Evolutionary conservation across 176 grass and related monocot species (phyloP).

Genomic region (Aegilops speltoides): DNA sequence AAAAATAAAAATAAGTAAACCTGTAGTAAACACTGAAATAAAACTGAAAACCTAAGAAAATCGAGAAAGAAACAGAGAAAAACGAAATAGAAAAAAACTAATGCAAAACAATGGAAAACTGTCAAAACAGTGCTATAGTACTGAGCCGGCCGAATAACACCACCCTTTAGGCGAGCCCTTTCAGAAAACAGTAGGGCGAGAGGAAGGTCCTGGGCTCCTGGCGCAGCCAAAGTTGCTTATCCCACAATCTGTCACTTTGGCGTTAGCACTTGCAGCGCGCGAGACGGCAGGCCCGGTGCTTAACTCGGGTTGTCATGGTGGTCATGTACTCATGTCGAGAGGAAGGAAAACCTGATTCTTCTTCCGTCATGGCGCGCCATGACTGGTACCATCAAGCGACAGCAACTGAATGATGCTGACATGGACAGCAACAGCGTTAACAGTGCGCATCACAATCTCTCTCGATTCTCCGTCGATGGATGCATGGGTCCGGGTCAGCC

Average conservation of each 20-base stretch:
- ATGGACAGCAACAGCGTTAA: not conserved
- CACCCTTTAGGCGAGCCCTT: no score
- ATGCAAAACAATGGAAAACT: no score
- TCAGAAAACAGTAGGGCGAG: no score
- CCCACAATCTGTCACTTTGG: not conserved
- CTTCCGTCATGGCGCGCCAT: not conserved
- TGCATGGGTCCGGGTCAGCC: not conserved
- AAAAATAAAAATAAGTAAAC: no score
- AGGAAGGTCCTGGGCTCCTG: no score
- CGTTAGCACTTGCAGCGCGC: not conserved
- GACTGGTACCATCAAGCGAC: slow-evolving; percentile 24
- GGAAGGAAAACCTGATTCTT: not conserved
- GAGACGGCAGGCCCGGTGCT: not conserved
- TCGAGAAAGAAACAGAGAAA: no score
- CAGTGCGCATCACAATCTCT: slow-evolving; percentile 13
- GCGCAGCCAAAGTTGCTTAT: not conserved
- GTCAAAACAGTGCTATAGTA: no score
- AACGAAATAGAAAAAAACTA: no score
- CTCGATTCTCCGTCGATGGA: not conserved
- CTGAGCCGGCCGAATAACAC: no score
- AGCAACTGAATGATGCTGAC: slow-evolving; percentile 6
- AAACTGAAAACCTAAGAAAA: no score
- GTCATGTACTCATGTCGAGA: not conserved
- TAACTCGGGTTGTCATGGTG: not conserved
- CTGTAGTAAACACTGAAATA: no score